These are phyloP conservation scores for Solanum ossicruentum DNA, from an alignment of 257 asterid genomes.

Conservation along the genomic window DNA sequence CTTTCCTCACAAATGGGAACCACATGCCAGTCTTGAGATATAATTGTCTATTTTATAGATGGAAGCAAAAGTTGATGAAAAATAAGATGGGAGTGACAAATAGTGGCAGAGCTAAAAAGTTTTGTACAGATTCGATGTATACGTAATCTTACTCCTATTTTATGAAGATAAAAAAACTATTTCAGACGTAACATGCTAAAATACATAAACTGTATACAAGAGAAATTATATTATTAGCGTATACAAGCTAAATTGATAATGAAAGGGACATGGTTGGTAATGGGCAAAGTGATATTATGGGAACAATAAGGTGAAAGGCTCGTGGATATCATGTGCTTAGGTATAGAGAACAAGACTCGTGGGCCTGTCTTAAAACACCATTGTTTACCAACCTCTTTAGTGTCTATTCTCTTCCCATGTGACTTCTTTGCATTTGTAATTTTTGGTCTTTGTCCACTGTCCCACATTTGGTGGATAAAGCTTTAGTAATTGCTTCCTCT, in stretches of 20 bases:
- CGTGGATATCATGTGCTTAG: constrained; percentile 70
- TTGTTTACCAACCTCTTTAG: constrained; percentile 50
- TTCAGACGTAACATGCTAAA: background rate
- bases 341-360: constrained; percentile 37
- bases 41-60: background rate
- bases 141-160: background rate
- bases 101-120: no score
- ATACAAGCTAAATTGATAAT: background rate
- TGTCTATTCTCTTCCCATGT: constrained; percentile 30
- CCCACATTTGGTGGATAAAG: constrained; percentile 33
- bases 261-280: constrained; percentile 1
- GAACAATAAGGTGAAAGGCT: constrained; percentile 29
- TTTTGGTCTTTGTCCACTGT: constrained; percentile 20
- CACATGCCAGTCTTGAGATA: background rate
- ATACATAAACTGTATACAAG: background rate
- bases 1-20: background rate
- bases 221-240: background rate
- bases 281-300: constrained; percentile 24
- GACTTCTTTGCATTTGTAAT: constrained; percentile 14
- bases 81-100: background rate
- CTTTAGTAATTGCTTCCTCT: constrained; percentile 4
- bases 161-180: background rate
- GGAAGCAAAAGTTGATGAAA: background rate
- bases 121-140: background rate
- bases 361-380: constrained; percentile 41